phyloP scores from a whole-genome alignment of 371 early-diverging fungal species.

The Paraphysoderma sedebokerense region DNA sequence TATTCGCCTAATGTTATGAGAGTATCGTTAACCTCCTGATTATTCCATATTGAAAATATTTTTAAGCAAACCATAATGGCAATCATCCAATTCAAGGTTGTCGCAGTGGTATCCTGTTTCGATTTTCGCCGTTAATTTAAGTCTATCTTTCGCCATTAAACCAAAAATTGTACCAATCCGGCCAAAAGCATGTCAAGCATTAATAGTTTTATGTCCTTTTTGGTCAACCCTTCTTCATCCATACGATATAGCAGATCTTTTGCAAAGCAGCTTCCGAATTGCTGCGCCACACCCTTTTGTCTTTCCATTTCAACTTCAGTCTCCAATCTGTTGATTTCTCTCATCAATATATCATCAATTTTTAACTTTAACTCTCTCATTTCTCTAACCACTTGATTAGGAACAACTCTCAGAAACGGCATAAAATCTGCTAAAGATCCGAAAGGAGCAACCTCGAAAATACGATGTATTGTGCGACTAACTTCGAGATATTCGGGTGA shows the following conservation, averaged over 20 bases:
- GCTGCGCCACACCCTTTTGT: not conserved
- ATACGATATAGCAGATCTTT: not conserved
- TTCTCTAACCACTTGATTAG: not conserved
- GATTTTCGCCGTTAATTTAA: no score
- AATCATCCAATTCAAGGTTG: not conserved
- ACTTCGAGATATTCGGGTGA: no score
- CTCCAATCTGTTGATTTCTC: not conserved
- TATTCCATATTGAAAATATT: no score
- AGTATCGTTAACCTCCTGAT: no score
- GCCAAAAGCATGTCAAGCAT: not conserved
- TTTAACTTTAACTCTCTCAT: not conserved
- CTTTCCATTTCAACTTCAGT: not conserved
- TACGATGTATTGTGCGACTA: no score
- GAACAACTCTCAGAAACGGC: not conserved
- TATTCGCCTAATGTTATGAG: no score
- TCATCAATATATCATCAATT: not conserved
- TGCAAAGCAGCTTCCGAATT: not conserved
- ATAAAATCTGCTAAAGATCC: no score
- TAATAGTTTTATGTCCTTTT: not conserved
- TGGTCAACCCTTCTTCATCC: not conserved
- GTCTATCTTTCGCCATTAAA: no score
- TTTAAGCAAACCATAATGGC: not conserved
- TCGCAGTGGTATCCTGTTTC: not conserved
- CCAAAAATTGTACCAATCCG: not conserved
- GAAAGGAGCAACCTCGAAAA: no score